Conservation (phyloP, 768 basidiomycete genomes). For the Crepidotus variabilis region DNA sequence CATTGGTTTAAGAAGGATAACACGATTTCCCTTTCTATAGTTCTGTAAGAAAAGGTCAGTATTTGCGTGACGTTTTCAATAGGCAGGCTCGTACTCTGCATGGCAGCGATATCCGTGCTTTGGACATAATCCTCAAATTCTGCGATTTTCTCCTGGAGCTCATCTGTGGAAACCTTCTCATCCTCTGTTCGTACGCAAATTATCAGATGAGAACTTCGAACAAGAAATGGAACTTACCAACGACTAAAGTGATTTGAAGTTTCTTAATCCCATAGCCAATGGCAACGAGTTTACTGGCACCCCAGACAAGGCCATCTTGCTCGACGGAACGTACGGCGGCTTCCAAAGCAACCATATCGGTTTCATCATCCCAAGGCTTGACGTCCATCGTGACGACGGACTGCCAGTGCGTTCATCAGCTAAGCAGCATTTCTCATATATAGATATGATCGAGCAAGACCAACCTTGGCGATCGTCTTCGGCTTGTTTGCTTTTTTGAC, state of each 20-base stretch:
- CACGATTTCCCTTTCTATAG: conserved; percentile 11
- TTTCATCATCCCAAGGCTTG: conserved; percentile 99
- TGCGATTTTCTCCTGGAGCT: conserved; percentile 85
- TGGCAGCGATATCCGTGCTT: conserved; percentile 87
- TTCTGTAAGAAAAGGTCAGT: conserved; percentile 13
- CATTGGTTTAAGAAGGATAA: too few relatives aligned
- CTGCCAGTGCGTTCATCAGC: conserved; percentile 34
- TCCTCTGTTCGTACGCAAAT: conserved; percentile 60
- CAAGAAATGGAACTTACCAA: conserved; percentile 35
- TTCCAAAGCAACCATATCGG: conserved; percentile 91
- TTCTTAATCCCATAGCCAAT: conserved; percentile 93
- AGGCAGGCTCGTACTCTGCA: conserved; percentile 67
- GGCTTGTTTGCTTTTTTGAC: conserved; percentile 90
- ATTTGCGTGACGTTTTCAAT: conserved; percentile 1
- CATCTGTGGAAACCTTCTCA: conserved; percentile 88
- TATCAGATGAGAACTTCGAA: background rate
- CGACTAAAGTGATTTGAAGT: conserved; percentile 69
- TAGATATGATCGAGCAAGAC: conserved; percentile 11
- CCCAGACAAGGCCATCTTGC: conserved; percentile 93
- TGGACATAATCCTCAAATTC: conserved; percentile 89
- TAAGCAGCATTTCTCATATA: conserved; percentile 9
- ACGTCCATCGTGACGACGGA: conserved; percentile 98
- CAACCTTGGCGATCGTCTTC: conserved; percentile 84
- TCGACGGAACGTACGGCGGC: conserved; percentile 79
- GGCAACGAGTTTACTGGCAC: conserved; percentile 86